Conservation (phyloP, 495 filamentous ascomycete genomes). For the Penicillium silybi region DNA sequence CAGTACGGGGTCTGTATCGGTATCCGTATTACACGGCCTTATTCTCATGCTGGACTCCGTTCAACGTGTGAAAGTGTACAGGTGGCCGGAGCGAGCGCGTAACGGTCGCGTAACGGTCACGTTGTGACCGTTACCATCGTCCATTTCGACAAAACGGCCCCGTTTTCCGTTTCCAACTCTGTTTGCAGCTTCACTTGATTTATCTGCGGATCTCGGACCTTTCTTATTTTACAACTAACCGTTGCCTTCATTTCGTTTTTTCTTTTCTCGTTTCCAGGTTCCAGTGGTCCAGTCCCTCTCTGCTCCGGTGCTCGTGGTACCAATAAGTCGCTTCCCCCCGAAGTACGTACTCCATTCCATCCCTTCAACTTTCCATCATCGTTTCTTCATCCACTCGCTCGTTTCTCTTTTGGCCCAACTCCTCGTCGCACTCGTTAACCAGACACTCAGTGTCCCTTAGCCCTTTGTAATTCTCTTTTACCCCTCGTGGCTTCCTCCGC, state of each 20-base stretch:
- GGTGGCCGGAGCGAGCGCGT: conserved; percentile 17
- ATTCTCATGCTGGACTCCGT: not conserved
- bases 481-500: conserved; percentile 46
- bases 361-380: conserved; percentile 20
- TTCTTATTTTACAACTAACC: conserved; percentile 6
- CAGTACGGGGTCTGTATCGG: not conserved
- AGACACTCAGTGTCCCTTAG: conserved; percentile 19
- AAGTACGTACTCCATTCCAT: conserved; percentile 22
- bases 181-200: conserved; percentile 8
- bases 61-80: conserved; percentile 3
- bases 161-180: conserved; percentile 7
- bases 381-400: conserved; percentile 34
- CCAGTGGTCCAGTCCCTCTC: not conserved
- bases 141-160: not conserved
- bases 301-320: not conserved
- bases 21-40: not conserved
- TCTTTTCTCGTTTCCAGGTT: not conserved
- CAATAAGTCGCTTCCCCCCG: conserved; percentile 3
- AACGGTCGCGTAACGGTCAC: not conserved
- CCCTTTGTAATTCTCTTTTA: conserved; percentile 14
- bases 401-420: conserved; percentile 19
- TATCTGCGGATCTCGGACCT: not conserved
- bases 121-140: not conserved
- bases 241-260: conserved; percentile 6
- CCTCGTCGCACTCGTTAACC: conserved; percentile 22